Evolutionary conservation across 257 asterid species (phyloP), one percentile per base, ranked within the genome.

Genomic region (Solanum chmielewskii): DNA sequence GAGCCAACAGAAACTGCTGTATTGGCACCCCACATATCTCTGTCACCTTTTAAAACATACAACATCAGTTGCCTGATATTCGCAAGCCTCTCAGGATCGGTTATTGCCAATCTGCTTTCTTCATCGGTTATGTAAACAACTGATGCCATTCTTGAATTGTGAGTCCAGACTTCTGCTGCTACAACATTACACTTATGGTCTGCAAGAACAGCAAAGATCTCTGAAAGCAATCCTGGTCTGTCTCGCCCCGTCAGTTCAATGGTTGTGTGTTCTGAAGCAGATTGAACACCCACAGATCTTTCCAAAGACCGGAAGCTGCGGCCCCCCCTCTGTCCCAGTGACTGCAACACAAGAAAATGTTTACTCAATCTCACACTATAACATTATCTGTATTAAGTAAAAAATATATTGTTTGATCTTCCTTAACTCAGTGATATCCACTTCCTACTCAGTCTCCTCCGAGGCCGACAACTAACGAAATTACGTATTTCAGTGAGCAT

Each of bases 141-240:
- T 0, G 98, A 92, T 6, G 99, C 99, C 95, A 95, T 92, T 90
- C 99, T 91, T 18, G 97, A 91, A 87, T 95, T 95, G 74, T 96
- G 99, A 21, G 99, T 96, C 99, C 99, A 96, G 7, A 95, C 98
- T 92, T 96, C 98, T 1, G 98, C 96, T 18, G 96, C 96, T 15
- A 91, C 98, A 44, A 95, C 92, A 42, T 95, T 96, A 35, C 97
- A 95, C 83, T 93, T 96, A 7, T 91, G 95, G 87, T 95, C 96
- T 1, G 97, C 84, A 68, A 96, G 98, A 88, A 96, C 94, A 2
- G 99, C 99, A 88, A 93, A 95, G 80, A 95, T 89, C 88, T 94
- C 98, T 0, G 99, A 96, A 73, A 96, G 95, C 89, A 95, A 85
- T 74, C 99, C 99, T 0, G 98, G 99, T 23, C 99, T 87, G 90